Evolutionary conservation across 176 grass and related monocot species (phyloP).

Genomic region (Carex myosuroides): DNA sequence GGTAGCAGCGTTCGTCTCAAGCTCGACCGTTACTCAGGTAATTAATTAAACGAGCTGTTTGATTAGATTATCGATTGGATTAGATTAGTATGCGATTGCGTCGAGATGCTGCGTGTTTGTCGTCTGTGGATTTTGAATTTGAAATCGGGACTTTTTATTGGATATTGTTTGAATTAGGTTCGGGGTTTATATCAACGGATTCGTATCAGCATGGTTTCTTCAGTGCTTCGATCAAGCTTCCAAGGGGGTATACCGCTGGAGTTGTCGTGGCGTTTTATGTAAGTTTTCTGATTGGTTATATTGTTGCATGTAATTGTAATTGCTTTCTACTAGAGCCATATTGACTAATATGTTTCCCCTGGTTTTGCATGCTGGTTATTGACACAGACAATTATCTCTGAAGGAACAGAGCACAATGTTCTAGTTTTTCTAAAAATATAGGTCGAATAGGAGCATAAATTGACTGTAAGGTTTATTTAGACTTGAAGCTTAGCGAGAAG

Average conservation of each 20-base stretch:
- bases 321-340: background rate
- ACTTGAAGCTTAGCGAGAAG: background rate
- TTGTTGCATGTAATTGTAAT: background rate
- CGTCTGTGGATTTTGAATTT: background rate
- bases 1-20: slow-evolving; percentile 48
- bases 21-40: slow-evolving; percentile 63
- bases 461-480: background rate
- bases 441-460: background rate
- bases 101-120: background rate
- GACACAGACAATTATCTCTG: background rate
- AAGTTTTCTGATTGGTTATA: slow-evolving; percentile 1
- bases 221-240: slow-evolving; percentile 77
- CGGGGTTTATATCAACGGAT: slow-evolving; percentile 64
- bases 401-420: background rate
- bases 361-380: slow-evolving; percentile 13
- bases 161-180: slow-evolving; percentile 30
- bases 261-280: slow-evolving; percentile 93
- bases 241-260: slow-evolving; percentile 54
- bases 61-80: slow-evolving; percentile 4
- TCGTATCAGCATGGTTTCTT: slow-evolving; percentile 76
- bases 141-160: background rate
- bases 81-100: background rate
- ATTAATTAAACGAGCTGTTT: background rate
- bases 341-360: background rate
- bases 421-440: background rate